Evolutionary conservation across 345 rosid species (phyloP), one percentile per base, ranked within the genome.

Genomic region (Zanthoxylum bungeanum): DNA sequence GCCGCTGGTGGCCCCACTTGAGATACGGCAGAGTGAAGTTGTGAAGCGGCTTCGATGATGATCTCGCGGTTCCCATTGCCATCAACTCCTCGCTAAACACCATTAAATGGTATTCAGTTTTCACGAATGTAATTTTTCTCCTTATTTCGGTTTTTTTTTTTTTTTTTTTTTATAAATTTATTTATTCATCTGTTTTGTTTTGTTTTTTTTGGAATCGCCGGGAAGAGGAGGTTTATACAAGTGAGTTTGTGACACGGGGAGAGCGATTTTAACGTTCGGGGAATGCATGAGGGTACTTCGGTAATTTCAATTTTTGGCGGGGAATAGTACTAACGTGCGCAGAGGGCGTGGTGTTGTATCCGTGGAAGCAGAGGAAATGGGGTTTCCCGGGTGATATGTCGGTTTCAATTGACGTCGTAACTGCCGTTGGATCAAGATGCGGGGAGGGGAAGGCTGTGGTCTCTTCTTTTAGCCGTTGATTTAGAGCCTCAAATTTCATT

Each of bases 191-290:
- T n/a, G n/a, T n/a, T 62, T 46, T 28, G 57, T 60, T 66, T 68
- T 50, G 64, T 50, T 70, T 46, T 27, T 72, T 70, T 72, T 70
- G 59, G 53, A 76, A 79, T 79, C 84, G 81, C 83, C 84, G 81
- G 85, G 76, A 76, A 76, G 72, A 75, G 66, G 40, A 72, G 76
- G 79, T 75, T 83, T 76, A 75, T 71, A 68, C 76, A 76, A 33
- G 55, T 73, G 70, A 28, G 64, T 60, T 4, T 44, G 51, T 30
- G 63, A 58, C 46, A 36, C n/a, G n/a, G 8, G 28, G 60, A 19
- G 73, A 73, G 60, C 78, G 67, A 69, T 75, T 77, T 77, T 73
- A 72, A 68, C 78, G 80, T 53, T 82, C 77, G 74, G 75, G 69
- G 22, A 55, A 31, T 1, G 55, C 51, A 76, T 59, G 81, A 71